These are phyloP conservation scores for Aspergillus homomorphus DNA, from an alignment of 495 filamentous ascomycete genomes.

Conservation along the genomic window DNA sequence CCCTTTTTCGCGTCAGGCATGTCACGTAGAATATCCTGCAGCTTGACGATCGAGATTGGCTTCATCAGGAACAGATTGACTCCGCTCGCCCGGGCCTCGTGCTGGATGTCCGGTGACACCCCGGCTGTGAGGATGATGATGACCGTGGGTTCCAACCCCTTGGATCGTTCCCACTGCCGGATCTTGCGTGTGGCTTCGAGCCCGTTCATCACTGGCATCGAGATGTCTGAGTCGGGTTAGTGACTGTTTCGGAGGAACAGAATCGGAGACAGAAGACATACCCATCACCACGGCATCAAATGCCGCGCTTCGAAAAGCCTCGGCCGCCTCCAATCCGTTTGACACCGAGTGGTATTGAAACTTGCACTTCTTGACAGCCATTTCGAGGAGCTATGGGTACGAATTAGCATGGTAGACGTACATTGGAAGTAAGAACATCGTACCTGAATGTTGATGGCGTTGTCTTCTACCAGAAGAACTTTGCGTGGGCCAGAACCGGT, in stretches of 20 bases:
- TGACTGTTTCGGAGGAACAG: neutral
- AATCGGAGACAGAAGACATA: conserved; percentile 8
- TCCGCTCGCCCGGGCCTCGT: conserved; percentile 56
- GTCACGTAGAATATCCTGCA: conserved; percentile 15
- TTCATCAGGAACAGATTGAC: conserved; percentile 64
- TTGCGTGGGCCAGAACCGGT: conserved; percentile 9
- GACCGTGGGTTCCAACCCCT: conserved; percentile 28
- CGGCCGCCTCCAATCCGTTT: conserved; percentile 31
- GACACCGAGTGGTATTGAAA: conserved; percentile 16
- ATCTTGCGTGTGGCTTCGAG: conserved; percentile 58
- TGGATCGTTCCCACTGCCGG: conserved; percentile 45
- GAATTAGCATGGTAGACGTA: neutral
- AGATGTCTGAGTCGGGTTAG: conserved; percentile 43
- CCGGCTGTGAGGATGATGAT: conserved; percentile 63
- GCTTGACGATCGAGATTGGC: conserved; percentile 45
- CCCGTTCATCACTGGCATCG: conserved; percentile 66
- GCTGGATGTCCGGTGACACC: conserved; percentile 49
- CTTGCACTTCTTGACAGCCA: conserved; percentile 18
- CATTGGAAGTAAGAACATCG: neutral
- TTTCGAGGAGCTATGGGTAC: conserved; percentile 22
- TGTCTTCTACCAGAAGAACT: conserved; percentile 63
- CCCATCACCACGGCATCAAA: conserved; percentile 47
- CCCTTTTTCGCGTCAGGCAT: conserved; percentile 4
- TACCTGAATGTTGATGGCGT: conserved; percentile 61
- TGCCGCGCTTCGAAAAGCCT: conserved; percentile 44